Percentiles rank a stretch among this genome's conserved stretches.
Conservation (phyloP, 2,329 filamentous ascomycete species). For the Lachnellula arida region DNA sequence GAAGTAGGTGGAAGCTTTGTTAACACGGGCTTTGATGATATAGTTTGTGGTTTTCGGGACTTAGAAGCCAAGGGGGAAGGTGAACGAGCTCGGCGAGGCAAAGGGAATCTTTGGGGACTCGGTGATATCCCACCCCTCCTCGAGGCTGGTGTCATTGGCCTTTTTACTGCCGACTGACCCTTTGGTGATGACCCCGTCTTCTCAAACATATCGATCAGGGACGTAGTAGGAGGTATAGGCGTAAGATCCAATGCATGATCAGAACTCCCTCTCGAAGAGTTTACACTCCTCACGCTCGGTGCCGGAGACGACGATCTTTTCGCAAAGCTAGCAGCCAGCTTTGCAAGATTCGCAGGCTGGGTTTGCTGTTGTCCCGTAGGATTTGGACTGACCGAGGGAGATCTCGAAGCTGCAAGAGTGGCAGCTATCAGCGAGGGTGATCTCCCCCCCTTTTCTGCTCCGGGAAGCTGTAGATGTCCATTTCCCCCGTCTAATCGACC, state of each 20-base stretch:
- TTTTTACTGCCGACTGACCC: constrained; percentile 7
- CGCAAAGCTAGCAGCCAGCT: background rate
- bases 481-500: constrained; percentile 8
- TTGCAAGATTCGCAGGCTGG: constrained; percentile 2
- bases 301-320: constrained; percentile 12
- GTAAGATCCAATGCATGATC: constrained; percentile 47
- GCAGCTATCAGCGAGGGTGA: constrained; percentile 60
- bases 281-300: constrained; percentile 22
- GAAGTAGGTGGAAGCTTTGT: background rate
- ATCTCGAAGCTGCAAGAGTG: constrained; percentile 57
- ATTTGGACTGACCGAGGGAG: constrained; percentile 47
- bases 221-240: constrained; percentile 56
- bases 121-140: constrained; percentile 10
- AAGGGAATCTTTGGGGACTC: constrained; percentile 6
- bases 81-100: constrained; percentile 1
- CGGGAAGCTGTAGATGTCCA: constrained; percentile 20
- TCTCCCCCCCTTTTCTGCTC: constrained; percentile 29
- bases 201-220: constrained; percentile 67
- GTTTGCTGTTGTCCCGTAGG: constrained; percentile 28
- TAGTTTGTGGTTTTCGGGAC: constrained; percentile 10
- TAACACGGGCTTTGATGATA: constrained; percentile 7
- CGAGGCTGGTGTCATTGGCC: constrained; percentile 7
- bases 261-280: constrained; percentile 17
- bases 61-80: constrained; percentile 6
- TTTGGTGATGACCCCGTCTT: constrained; percentile 32